Base-by-base conservation (phyloP, 2,329 filamentous ascomycete species). In the Colletotrichum noveboracense region DNA sequence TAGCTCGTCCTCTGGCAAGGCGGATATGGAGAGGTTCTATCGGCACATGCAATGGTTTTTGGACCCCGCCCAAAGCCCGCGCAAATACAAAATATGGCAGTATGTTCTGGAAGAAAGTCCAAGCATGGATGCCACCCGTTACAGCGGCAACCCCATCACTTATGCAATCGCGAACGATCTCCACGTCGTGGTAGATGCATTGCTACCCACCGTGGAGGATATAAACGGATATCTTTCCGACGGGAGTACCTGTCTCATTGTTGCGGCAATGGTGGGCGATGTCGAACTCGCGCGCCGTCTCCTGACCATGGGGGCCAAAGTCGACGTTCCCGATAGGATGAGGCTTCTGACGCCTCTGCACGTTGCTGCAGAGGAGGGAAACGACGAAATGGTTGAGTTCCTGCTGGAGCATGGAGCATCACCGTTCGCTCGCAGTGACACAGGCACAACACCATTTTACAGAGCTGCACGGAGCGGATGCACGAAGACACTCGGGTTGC, bases 211-310 rank as follows among this genome's bases (percentile, higher is more conserved):
- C 0, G 2, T 48, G 18, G 43, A 48, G 0, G 43, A 48, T 0
- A 0, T 48, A 0, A 21, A 48, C 0, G 10, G 0, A 21, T 7
- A 48, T 10, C 1, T 48, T 21, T 0, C 6, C 18, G 43, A 21
- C 10, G 43, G 43, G 1, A 48, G 43, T 0, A 48, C 43, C n/a
- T 48, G 43, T 13, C 18, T 48, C 3, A 0, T 48, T 48, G 18
- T 48, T 0, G 43, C 43, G 0, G 43, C 43, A 48, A 7, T 13
- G 0, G n/a, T 48, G 43, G 1, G 1, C 43, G 1, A 48, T 1
- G 18, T 48, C 10, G 1, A 7, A 1, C 18, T 48, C 6, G 43
- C 18, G 1, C 5, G 43, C 0, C 38, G 0, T 0, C 38, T 48
- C 8, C 38, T 48, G 5, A 48, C 2, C 5, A 0, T 0, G 0